Evolutionary conservation across 169 alveolate genomes (phyloP).

Genomic region (Miamiensis avidus): DNA sequence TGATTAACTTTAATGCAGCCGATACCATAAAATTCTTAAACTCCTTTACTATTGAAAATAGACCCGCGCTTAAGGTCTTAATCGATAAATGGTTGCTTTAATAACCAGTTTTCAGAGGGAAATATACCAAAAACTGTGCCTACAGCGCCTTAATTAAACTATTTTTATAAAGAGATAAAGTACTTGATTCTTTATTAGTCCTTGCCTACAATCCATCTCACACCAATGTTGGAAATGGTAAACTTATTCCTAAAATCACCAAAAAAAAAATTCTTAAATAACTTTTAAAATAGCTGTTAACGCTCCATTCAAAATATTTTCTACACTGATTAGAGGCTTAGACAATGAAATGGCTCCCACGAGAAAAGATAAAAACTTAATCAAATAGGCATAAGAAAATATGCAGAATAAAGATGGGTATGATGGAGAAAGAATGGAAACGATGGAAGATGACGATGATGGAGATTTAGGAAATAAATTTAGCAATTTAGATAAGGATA

Average conservation of each 20-base stretch:
- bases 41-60: constrained; percentile 70
- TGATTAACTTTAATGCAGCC: constrained; percentile 71
- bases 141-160: constrained; percentile 72
- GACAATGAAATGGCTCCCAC: constrained; percentile 73
- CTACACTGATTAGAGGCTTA: constrained; percentile 68
- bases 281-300: constrained; percentile 53
- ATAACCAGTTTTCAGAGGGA: constrained; percentile 81
- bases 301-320: constrained; percentile 82
- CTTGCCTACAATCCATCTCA: constrained; percentile 76
- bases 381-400: constrained; percentile 45
- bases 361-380: constrained; percentile 53
- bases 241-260: neutral
- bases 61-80: constrained; percentile 74
- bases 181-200: constrained; percentile 67
- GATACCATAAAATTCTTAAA: constrained; percentile 70
- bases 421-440: constrained; percentile 64
- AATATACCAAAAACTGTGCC: constrained; percentile 75
- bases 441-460: constrained; percentile 67
- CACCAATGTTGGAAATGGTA: constrained; percentile 52
- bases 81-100: constrained; percentile 83
- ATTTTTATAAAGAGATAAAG: constrained; percentile 63
- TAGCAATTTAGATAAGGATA: constrained; percentile 4
- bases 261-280: neutral
- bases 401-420: constrained; percentile 52
- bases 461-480: constrained; percentile 32